Evolutionary conservation across 2,329 filamentous ascomycete species (phyloP), one percentile per base, ranked within the genome.

Genomic region (Didymella pomorum): DNA sequence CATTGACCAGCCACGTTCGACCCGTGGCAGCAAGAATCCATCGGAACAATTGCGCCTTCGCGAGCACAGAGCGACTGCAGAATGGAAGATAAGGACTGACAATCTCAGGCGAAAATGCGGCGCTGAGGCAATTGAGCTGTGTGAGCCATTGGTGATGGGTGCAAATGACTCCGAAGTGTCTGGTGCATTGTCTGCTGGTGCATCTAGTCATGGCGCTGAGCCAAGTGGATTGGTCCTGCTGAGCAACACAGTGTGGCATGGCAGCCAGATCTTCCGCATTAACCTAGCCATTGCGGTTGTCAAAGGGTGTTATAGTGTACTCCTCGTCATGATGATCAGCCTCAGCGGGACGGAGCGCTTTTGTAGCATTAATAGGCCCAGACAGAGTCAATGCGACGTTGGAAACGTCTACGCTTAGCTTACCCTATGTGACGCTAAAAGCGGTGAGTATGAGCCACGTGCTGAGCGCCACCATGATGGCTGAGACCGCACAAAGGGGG

Each of bases 241-340:
- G 70, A 48, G 70, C 71, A 47, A 76, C 67, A 50, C 74, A 76
- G 47, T 76, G 72, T 42, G 74, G 73, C 71, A 76, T 76, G 21
- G 73, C 47, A 60, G 56, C 20, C 44, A 76, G 56, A 55, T 74
- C 69, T 64, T 76, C 71, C 39, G 73, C 73, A 56, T 76, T 73
- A n/a, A 74, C 68, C 72, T 71, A 76, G 59, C 67, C 72, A 50
- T 42, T 42, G 33, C 43, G 43, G 28, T 54, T 47, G 2, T 11
- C 26, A 8, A 42, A 25, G 20, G 44, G 52, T n/a, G 25, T 12
- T 18, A 54, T 16, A 4, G 25, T 21, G 43, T 20, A 14, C 16
- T 9, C 37, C 23, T 45, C 18, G n/a, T 48, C 33, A 18, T 41
- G 2, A 3, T 14, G 29, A 26, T 23, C 20, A n/a, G 21, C 21